These are phyloP conservation scores for Umbelopsis vinacea DNA, from an alignment of 192 early-diverging fungal species.

Conservation along the genomic window DNA sequence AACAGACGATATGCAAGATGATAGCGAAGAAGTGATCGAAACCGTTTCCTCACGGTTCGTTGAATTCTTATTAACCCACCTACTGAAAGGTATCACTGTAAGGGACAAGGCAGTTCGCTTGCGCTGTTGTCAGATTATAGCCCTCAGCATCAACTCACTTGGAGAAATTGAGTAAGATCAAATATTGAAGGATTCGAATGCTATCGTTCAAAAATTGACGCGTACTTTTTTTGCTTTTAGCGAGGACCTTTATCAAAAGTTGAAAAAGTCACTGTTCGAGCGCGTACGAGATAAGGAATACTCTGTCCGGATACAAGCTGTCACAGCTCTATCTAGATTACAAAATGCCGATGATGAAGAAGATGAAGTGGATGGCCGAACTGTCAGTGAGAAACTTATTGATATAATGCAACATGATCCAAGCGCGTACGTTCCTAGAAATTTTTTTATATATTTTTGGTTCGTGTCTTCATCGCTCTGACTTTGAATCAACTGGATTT, in stretches of 20 bases:
- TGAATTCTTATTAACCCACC: constrained; percentile 67
- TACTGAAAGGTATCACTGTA: constrained; percentile 78
- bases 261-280: constrained; percentile 70
- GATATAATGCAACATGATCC: constrained; percentile 74
- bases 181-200: not conserved
- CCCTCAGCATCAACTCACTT: constrained; percentile 70
- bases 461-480: not conserved
- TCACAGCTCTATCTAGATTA: constrained; percentile 74
- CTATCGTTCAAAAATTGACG: not conserved
- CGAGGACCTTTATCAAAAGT: constrained; percentile 74
- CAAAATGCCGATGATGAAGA: constrained; percentile 66
- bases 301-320: constrained; percentile 77
- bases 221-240: constrained; percentile 37
- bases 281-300: constrained; percentile 83
- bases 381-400: constrained; percentile 66
- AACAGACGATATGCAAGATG: constrained; percentile 20
- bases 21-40: constrained; percentile 46
- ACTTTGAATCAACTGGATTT: not conserved
- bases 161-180: constrained; percentile 74
- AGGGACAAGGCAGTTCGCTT: constrained; percentile 79
- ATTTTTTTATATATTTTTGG: not conserved
- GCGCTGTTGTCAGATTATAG: constrained; percentile 79
- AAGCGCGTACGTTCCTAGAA: constrained; percentile 61
- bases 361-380: constrained; percentile 55
- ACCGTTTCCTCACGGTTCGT: constrained; percentile 73